Percentiles rank a stretch among this genome's conserved stretches.
Evolutionary conservation across 2,329 filamentous ascomycete genomes (phyloP).

Genomic region (Knoxdaviesia capensis): DNA sequence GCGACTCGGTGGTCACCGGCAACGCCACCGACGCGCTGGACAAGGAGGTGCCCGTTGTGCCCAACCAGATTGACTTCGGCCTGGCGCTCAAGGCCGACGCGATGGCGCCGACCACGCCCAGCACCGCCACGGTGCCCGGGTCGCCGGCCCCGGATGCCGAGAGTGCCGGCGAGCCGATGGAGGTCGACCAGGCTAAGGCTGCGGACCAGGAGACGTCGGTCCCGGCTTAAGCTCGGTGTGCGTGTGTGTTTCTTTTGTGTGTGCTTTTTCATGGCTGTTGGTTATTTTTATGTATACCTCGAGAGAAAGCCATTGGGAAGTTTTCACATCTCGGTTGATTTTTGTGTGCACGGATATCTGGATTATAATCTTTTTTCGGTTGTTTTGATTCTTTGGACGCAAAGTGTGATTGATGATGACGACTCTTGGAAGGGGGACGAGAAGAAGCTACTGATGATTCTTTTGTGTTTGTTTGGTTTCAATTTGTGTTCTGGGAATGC

Average conservation of each 20-base stretch:
- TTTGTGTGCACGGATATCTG: background rate
- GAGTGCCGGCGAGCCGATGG: too few species aligned
- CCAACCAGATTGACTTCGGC: too few species aligned
- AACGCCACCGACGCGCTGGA: too few species aligned
- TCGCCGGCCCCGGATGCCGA: too few species aligned
- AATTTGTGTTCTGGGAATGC: background rate
- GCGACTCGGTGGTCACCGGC: too few species aligned
- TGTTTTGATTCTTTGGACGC: constrained; percentile 1
- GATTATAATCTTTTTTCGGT: constrained; percentile 3
- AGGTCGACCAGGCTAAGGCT: too few species aligned
- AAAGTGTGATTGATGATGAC: background rate
- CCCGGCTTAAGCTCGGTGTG: background rate
- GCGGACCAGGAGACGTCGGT: background rate
- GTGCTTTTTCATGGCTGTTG: background rate
- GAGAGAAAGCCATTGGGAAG: background rate
- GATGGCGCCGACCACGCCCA: too few species aligned
- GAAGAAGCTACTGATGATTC: background rate
- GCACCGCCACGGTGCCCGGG: too few species aligned
- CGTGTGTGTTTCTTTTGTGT: background rate
- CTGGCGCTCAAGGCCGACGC: too few species aligned
- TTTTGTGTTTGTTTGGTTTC: background rate
- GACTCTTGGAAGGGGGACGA: background rate
- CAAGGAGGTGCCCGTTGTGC: too few species aligned
- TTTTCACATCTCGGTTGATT: too few species aligned
- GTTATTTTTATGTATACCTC: background rate